Conservation (phyloP, 2,329 filamentous ascomycete species). For the Aciculosporium take region DNA sequence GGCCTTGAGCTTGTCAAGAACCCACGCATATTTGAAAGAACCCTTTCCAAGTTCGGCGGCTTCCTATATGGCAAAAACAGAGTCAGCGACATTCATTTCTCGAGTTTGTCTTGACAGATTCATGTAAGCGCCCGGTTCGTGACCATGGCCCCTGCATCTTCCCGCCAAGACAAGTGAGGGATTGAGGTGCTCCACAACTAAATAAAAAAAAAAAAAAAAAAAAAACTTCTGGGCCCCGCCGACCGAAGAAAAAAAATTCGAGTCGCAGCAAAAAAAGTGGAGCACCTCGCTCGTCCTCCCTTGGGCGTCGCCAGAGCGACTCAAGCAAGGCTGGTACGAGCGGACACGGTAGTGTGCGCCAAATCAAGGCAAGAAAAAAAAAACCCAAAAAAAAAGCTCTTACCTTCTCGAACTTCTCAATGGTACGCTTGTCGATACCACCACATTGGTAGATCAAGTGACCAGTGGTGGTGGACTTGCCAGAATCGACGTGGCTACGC, state of each 20-base stretch:
- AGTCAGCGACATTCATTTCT: not conserved
- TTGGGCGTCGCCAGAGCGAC: too few relatives aligned
- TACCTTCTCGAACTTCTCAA: conserved; percentile 99
- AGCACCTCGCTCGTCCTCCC: not conserved
- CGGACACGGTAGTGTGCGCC: not conserved
- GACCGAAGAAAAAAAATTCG: conserved; percentile 10
- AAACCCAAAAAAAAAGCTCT: conserved; percentile 22
- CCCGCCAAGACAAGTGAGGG: conserved; percentile 2
- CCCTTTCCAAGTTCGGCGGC: conserved; percentile 98
- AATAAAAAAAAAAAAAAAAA: not conserved
- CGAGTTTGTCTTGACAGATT: not conserved
- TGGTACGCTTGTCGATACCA: conserved; percentile 99
- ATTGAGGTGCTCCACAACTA: conserved; percentile 10
- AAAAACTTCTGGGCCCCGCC: not conserved
- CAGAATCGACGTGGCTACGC: conserved; percentile 85
- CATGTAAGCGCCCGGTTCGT: not conserved
- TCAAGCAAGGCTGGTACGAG: not conserved
- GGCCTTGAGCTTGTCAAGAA: conserved; percentile 99
- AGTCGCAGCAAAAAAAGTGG: conserved; percentile 1
- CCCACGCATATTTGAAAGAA: conserved; percentile 99
- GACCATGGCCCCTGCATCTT: not conserved
- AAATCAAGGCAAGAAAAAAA: conserved; percentile 6
- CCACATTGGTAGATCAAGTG: conserved; percentile 99
- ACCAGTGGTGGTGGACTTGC: conserved; percentile 90
- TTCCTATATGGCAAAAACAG: conserved; percentile 48